Evolutionary conservation across 2,329 filamentous ascomycete species (phyloP).

Genomic region (Pseudomassariella vexata): DNA sequence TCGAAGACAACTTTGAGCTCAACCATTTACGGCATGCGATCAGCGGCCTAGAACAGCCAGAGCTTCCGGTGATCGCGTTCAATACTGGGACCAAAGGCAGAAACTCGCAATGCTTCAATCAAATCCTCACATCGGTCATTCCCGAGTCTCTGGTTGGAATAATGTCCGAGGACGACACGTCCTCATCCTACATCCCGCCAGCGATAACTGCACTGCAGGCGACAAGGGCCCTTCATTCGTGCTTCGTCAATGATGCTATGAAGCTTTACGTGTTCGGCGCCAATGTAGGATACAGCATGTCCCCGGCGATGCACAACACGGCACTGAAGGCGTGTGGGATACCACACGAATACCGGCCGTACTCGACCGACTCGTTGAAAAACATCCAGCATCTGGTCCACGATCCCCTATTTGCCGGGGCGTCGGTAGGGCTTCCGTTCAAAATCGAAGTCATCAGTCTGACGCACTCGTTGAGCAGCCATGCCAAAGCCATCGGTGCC

Average conservation of each 20-base stretch:
- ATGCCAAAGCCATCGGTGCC: conserved; percentile 69
- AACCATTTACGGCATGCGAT: conserved; percentile 48
- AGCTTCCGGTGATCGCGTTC: conserved; percentile 55
- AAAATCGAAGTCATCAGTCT: conserved; percentile 68
- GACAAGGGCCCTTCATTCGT: conserved; percentile 59
- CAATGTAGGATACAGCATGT: conserved; percentile 66
- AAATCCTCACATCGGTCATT: conserved; percentile 55
- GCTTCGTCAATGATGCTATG: conserved; percentile 63
- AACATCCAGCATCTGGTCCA: conserved; percentile 59
- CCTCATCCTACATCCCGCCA: conserved; percentile 23
- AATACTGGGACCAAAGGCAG: conserved; percentile 60
- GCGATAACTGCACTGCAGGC: conserved; percentile 56
- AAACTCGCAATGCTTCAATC: conserved; percentile 62
- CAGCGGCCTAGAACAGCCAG: conserved; percentile 31
- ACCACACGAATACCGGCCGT: conserved; percentile 60
- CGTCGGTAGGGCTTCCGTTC: conserved; percentile 67
- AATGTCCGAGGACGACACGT: conserved; percentile 12
- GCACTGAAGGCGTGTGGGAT: conserved; percentile 64
- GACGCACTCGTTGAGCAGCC: conserved; percentile 63
- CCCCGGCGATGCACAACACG: conserved; percentile 71
- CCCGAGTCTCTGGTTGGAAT: conserved; percentile 30
- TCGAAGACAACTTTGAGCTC: conserved; percentile 60
- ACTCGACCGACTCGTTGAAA: conserved; percentile 56
- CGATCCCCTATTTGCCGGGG: conserved; percentile 64
- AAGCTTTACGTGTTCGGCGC: conserved; percentile 71